Conservation (phyloP, 2,329 filamentous ascomycete species). For the Botryosphaeria dothidea region DNA sequence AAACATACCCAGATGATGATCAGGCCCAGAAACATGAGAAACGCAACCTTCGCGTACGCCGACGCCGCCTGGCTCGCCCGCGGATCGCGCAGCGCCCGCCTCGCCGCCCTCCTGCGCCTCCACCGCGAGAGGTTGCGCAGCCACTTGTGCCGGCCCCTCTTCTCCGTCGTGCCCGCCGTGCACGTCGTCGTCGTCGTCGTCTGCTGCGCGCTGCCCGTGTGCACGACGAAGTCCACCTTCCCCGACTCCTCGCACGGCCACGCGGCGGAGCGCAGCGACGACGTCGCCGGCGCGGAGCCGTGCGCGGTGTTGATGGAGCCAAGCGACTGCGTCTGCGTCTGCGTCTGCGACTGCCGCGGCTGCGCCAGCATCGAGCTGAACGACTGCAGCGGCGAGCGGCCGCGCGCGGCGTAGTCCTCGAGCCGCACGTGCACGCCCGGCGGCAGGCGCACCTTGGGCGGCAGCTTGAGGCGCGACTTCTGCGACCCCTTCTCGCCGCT, state of each 20-base stretch:
- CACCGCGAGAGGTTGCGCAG: neutral
- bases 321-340: neutral
- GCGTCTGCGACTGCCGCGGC: neutral
- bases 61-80: slow-evolving; percentile 52
- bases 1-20: slow-evolving; percentile 64
- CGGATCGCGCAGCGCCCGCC: neutral
- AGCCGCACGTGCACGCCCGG: neutral
- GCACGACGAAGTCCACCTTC: neutral
- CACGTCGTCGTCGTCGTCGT: neutral
- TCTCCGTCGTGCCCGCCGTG: neutral
- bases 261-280: too few species aligned
- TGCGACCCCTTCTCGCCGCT: neutral
- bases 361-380: neutral
- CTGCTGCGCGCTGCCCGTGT: neutral
- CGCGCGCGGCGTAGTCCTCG: neutral
- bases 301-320: neutral
- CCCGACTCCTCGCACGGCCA: too few species aligned
- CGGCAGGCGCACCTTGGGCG: neutral
- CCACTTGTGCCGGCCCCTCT: neutral
- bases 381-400: neutral
- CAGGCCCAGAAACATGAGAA: slow-evolving; percentile 71
- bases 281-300: too few species aligned
- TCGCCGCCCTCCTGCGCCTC: neutral
- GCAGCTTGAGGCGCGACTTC: neutral
- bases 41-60: slow-evolving; percentile 69